A percentile compares a stretch with the other conserved stretches of the same genome.
phyloP scores from a whole-genome alignment of 345 rosid species.

The Reutealis trisperma region DNA sequence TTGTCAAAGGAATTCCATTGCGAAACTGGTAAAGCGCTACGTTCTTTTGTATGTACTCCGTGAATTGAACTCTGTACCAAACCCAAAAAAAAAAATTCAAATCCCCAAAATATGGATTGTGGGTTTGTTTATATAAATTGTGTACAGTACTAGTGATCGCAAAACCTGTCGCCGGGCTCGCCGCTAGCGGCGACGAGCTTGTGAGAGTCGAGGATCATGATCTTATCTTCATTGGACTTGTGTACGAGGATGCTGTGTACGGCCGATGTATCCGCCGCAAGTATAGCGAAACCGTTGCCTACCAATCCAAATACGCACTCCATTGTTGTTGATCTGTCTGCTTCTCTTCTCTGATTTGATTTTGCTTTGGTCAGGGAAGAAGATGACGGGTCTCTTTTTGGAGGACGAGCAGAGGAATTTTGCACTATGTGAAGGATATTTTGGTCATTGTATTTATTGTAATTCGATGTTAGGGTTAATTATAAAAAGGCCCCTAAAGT shows the following conservation, averaged over 20 bases:
- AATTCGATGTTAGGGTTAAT: too few relatives aligned
- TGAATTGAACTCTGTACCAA: conserved; percentile 80
- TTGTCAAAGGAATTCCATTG: conserved; percentile 89
- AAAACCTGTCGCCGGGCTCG: conserved; percentile 87
- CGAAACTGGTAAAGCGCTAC: conserved; percentile 89
- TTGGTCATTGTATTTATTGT: background rate
- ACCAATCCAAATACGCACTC: conserved; percentile 95
- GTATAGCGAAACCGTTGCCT: conserved; percentile 79
- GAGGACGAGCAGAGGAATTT: conserved; percentile 31
- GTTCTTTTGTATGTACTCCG: conserved; percentile 96
- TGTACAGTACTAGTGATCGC: background rate
- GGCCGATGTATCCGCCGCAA: conserved; percentile 90
- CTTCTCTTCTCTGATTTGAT: background rate
- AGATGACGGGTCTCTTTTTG: conserved; percentile 29
- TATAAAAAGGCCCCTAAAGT: too few relatives aligned
- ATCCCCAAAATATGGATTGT: background rate
- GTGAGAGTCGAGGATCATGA: conserved; percentile 94
- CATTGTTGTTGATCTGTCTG: conserved; percentile 39
- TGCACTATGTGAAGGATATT: background rate
- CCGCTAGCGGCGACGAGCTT: conserved; percentile 97
- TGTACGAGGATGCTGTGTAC: conserved; percentile 89
- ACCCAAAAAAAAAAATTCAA: background rate
- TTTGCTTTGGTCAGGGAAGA: background rate
- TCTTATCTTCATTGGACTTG: conserved; percentile 94
- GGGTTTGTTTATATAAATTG: background rate